Base-by-base conservation (phyloP, 2,329 filamentous ascomycete species). In the Zopfia rhizophila region DNA sequence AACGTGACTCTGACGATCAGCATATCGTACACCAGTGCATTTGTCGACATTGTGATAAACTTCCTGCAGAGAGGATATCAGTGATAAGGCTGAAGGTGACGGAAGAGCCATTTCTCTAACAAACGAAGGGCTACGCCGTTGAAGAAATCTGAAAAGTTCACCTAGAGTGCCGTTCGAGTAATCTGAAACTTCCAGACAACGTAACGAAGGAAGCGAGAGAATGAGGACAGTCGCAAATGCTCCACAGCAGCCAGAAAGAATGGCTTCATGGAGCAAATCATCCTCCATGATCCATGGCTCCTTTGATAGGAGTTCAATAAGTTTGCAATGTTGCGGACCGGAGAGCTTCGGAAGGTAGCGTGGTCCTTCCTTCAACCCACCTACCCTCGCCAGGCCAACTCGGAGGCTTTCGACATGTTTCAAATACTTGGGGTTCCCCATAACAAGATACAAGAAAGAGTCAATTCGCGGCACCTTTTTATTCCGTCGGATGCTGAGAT, bases 381-480 rank as follows among this genome's bases (percentile, higher is more conserved):
- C n/a, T n/a, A n/a, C n/a, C n/a, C 35, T 6, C 3, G 50, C 53
- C 4, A 58, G 44, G 1, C 64, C 61, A 8, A 66, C 16, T 17
- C 53, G 51, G 16, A 68, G 47, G 5, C 51, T 53, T 29, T 57
- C 45, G 10, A 66, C 55, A 13, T 55, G 51, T 13, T 39, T 40
- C 13, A 59, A 60, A 11, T 52, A 50, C 13, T 46, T 50, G 13
- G 22, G 17, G 12, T 61, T 45, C 16, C 49, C 38, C 7, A 61
- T 40, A 13, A 66, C 48, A 19, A 53, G 58, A 21, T 62, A 49
- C 44, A 60, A 63, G 29, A 66, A 60, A 11, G 31, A 35, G 30
- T 66, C 61, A 27, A 66, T 60, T 14, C 56, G 57, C 12, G 61
- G 61, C n/a, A 61, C 23, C 16, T 28, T 51, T n/a, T n/a, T n/a